Evolutionary conservation across 2,329 filamentous ascomycete genomes (phyloP), one percentile per base, ranked within the genome.

Genomic region (Chaetomiaceae sp.): DNA sequence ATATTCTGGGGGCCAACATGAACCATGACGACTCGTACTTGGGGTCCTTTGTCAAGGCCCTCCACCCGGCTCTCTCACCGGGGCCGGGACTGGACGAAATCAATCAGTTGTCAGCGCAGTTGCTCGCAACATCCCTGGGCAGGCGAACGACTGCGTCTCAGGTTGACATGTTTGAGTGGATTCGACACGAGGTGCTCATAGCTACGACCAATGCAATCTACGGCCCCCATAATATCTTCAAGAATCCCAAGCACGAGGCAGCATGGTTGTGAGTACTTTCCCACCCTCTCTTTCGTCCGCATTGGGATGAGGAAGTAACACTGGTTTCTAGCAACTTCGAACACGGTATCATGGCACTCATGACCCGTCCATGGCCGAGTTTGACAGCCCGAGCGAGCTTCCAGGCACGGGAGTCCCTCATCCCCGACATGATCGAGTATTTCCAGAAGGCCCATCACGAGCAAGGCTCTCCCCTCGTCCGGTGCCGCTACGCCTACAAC

Each of bases 121-220:
- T 42, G 9, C 34, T 55, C 8, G 19, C 48, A 8, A 11, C 44
- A 29, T 44, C 49, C 2, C 12, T 50, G 3, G 29, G 30, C 12
- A 17, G 40, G 8, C n/a, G 15, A 11, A 35, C 17, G 14, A 43
- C 34, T 4, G 14, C 29, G 29, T 6, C 29, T 30, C 6, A 12
- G 7, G 24, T 53, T 6, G 27, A 20, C 1, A 19, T 57, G 36
- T 50, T 24, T 9, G 41, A 47, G 1, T 57, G 50, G 52, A 34
- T 56, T 2, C 19, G 42, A 18, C 32, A 35, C 19, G 29, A 49
- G 15, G 36, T 57, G 24, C 36, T 52, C 33, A 26, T 32, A 17
- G 55, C 53, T 10, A 56, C 55, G 10, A 56, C 53, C 4, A 50
- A 57, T 9, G 47, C 47, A 4, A 29, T 55, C 1, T 57, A 56